phyloP scores from a whole-genome alignment of 345 rosid genomes.

The Laguncularia racemosa region DNA sequence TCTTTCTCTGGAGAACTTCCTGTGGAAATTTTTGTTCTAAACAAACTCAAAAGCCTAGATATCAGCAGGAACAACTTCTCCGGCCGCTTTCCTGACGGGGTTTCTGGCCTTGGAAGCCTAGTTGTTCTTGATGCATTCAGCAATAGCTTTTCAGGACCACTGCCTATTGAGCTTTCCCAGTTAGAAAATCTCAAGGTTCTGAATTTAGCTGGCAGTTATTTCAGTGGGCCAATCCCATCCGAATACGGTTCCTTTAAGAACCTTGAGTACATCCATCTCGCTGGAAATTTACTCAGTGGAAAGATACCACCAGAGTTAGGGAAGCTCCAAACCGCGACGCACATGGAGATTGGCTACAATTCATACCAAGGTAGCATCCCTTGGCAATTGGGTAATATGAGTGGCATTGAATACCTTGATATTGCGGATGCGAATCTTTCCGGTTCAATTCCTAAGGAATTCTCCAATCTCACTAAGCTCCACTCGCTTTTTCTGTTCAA shows the following conservation, averaged over 20 bases:
- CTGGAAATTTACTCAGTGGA: conserved; percentile 65
- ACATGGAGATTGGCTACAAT: conserved; percentile 96
- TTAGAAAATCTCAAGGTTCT: conserved; percentile 55
- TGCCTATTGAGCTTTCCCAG: conserved; percentile 48
- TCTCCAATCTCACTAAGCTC: conserved; percentile 78
- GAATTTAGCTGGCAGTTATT: conserved; percentile 92
- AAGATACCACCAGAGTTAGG: conserved; percentile 68
- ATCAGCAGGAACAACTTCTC: conserved; percentile 86
- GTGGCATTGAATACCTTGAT: conserved; percentile 73
- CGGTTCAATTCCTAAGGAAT: conserved; percentile 57
- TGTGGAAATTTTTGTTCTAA: conserved; percentile 42
- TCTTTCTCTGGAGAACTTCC: conserved; percentile 69
- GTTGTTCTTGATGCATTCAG: conserved; percentile 68
- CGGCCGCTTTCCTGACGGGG: conserved; percentile 46
- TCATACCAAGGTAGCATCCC: conserved; percentile 70
- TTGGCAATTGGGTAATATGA: conserved; percentile 68
- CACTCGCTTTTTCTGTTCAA: conserved; percentile 76
- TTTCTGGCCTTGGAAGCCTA: conserved; percentile 36
- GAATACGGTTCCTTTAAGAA: conserved; percentile 61
- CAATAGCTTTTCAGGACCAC: conserved; percentile 81
- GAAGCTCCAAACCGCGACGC: conserved; percentile 49
- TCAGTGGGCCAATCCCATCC: conserved; percentile 70
- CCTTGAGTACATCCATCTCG: conserved; percentile 74
- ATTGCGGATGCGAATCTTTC: conserved; percentile 82
- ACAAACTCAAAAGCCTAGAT: conserved; percentile 54